Evolutionary conservation across 192 early-diverging fungal genomes (phyloP), one percentile per base, ranked within the genome.

Genomic region (Coemansia sp.): DNA sequence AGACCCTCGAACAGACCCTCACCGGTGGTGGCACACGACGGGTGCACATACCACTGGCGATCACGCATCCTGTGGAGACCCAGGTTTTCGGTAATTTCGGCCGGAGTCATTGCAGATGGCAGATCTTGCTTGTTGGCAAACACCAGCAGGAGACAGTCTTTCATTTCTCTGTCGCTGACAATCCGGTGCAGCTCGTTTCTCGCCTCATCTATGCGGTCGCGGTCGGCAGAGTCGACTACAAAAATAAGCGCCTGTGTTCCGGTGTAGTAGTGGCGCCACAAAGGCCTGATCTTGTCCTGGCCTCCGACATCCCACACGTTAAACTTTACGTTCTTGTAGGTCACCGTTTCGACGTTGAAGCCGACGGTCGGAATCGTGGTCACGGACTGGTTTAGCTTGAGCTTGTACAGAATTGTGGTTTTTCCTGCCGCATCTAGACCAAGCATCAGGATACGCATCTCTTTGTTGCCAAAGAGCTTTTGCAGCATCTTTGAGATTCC

Each of bases 11-110:
- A 90, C 52, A 94, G 81, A 51, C 93, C 93, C 66, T 94, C 93
- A 17, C 93, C 93, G 5, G 90, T 90, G 6, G 89, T 90, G 1
- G 92, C 93, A 65, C 93, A 94, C 20, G 90, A 91, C 43, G 93
- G 93, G 67, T 92, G 91, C 57, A 94, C 92, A 70, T 95, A 97
- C 97, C 97, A 99, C 60, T 89, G 88, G 66, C 96, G 83, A 38
- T 93, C 94, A 63, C 90, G 89, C 89, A 99, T 90, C 58, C 87
- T 86, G 58, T 92, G 88, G 66, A 99, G 76, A 6, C 94, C 95
- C 41, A 99, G 83, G 62, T 87, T 87, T 73, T 98, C 96, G 22
- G 95, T 93, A 54, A 99, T 90, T 78, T 99, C 96, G 54, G 95
- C 92, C 8, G 92, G 94, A 11, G 93, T 91, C 93, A 96, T 95